Evolutionary conservation across 2,329 filamentous ascomycete species (phyloP).

Genomic region (Cladosporium colombiae): DNA sequence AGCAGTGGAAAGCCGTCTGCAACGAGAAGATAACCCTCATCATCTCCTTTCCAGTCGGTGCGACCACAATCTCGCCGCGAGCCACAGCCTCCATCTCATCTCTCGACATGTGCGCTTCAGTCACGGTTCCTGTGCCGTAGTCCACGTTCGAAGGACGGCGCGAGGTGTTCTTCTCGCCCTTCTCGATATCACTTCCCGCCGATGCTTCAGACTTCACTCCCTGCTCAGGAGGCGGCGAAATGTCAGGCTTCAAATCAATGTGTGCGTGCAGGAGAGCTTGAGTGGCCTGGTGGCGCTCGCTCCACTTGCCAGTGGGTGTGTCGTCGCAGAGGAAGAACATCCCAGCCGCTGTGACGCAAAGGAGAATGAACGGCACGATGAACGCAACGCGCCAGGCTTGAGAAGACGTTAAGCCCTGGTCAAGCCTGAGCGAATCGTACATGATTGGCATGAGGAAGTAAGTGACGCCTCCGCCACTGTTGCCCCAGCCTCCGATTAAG

Average conservation of each 20-base stretch:
- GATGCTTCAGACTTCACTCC: not conserved
- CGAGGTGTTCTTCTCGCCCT: slow-evolving; percentile 14
- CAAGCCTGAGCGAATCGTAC: slow-evolving; percentile 1
- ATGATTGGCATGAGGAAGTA: slow-evolving; percentile 73
- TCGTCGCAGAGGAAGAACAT: slow-evolving; percentile 75
- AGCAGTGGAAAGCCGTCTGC: slow-evolving; percentile 51
- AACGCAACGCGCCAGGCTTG: slow-evolving; percentile 62
- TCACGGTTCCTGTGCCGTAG: slow-evolving; percentile 9
- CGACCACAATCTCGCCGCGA: slow-evolving; percentile 59
- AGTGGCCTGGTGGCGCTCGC: slow-evolving; percentile 60
- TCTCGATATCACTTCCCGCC: slow-evolving; percentile 7
- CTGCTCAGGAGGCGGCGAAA: slow-evolving; percentile 6
- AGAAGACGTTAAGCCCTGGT: slow-evolving; percentile 14
- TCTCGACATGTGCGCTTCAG: slow-evolving; percentile 15
- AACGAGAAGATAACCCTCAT: slow-evolving; percentile 62
- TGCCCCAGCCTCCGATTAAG: slow-evolving; percentile 77
- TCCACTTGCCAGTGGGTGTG: slow-evolving; percentile 77
- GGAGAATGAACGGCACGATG: slow-evolving; percentile 74
- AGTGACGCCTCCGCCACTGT: slow-evolving; percentile 80
- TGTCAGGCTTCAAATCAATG: not conserved
- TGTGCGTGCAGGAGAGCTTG: slow-evolving; percentile 18
- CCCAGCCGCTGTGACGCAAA: slow-evolving; percentile 62
- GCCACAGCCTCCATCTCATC: slow-evolving; percentile 16
- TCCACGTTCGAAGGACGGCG: slow-evolving; percentile 12
- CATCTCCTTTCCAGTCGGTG: slow-evolving; percentile 60